These are phyloP conservation scores for Vigna nakashimae DNA, from an alignment of 306 rosid species.

Conservation along the genomic window DNA sequence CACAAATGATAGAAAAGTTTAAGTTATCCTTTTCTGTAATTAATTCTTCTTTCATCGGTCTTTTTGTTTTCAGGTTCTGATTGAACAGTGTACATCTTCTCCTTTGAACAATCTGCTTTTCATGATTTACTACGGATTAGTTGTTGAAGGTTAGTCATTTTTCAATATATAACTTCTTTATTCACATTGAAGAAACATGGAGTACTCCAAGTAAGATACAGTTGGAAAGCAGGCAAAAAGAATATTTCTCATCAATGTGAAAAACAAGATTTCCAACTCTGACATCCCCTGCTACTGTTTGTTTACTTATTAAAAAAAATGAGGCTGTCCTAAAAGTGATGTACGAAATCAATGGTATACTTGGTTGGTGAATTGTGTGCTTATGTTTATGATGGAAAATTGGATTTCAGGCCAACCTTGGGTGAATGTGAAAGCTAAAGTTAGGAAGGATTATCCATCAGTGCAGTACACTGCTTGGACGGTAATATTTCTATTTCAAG, in stretches of 20 bases:
- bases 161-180: slow-evolving; percentile 27
- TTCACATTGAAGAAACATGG: slow-evolving; percentile 37
- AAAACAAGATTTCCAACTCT: slow-evolving; percentile 20
- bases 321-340: slow-evolving; percentile 8
- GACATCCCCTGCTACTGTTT: slow-evolving; percentile 37
- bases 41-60: slow-evolving; percentile 1
- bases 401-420: slow-evolving; percentile 80
- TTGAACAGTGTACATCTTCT: slow-evolving; percentile 90
- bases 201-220: slow-evolving; percentile 24
- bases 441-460: slow-evolving; percentile 85
- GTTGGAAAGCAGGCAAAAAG: slow-evolving; percentile 31
- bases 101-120: slow-evolving; percentile 90
- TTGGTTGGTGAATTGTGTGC: slow-evolving; percentile 9
- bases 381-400: slow-evolving; percentile 32
- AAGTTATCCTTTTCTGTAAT: not conserved
- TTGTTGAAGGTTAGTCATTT: slow-evolving; percentile 76
- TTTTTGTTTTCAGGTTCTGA: slow-evolving; percentile 66
- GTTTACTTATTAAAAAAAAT: not conserved
- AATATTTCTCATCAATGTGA: slow-evolving; percentile 34
- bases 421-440: slow-evolving; percentile 81
- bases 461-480: slow-evolving; percentile 86
- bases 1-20: not conserved
- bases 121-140: slow-evolving; percentile 82
- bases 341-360: slow-evolving; percentile 24
- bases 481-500: slow-evolving; percentile 58